phyloP scores from a whole-genome alignment of 495 filamentous ascomycete species.

The Podospora sp. region DNA sequence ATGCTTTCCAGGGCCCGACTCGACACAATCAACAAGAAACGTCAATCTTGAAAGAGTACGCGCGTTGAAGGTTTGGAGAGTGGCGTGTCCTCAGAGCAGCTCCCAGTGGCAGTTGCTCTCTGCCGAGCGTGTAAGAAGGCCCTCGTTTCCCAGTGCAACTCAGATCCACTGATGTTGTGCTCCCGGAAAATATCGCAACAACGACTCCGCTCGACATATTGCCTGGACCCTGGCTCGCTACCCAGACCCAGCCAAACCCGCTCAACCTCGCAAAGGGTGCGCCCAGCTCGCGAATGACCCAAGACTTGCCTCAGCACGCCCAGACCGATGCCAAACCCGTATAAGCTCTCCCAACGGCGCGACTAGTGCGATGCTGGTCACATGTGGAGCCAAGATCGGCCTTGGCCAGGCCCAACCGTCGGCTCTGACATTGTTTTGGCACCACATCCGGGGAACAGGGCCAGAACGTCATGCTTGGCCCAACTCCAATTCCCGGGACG shows the following conservation, averaged over 20 bases:
- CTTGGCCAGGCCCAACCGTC: not conserved
- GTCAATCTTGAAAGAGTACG: too few species aligned
- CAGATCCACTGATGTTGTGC: not conserved
- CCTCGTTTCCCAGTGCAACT: not conserved
- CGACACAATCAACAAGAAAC: too few species aligned
- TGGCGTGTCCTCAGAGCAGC: too few species aligned
- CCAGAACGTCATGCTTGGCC: not conserved
- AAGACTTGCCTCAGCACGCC: not conserved
- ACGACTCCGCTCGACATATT: not conserved
- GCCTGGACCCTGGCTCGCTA: not conserved
- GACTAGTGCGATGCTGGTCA: not conserved
- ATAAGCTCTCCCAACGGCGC: not conserved
- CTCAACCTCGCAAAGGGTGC: not conserved
- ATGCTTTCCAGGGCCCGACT: too few species aligned
- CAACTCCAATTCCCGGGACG: not conserved
- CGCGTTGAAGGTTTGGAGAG: too few species aligned
- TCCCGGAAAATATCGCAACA: not conserved
- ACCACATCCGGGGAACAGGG: not conserved
- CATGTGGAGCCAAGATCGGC: not conserved
- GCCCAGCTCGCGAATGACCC: not conserved
- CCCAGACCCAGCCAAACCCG: not conserved
- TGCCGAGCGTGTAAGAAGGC: too few species aligned
- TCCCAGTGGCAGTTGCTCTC: too few species aligned
- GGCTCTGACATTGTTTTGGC: not conserved
- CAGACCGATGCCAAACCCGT: not conserved